Base-by-base conservation (phyloP, 805 yeast genomes). In the Yarrowia phangngaensis region DNA sequence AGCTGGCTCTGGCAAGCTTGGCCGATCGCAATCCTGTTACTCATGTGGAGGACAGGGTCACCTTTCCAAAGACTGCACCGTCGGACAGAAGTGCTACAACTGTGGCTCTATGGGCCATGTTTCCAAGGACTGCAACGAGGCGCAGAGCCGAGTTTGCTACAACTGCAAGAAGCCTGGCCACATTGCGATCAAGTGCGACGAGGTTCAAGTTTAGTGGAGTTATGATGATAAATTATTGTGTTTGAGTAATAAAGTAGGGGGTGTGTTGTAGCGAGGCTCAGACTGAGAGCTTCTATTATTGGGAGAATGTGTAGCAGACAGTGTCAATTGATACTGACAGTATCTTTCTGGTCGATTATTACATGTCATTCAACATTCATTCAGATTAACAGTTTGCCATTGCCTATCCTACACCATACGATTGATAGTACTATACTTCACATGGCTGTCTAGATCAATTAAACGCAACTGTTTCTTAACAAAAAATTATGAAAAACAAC, bases 71-170 rank as follows among this genome's bases (percentile, higher is more conserved):
- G 83, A 79, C 65, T 88, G 97, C 72, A 74, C 83, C 56, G 78
- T 79, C 57, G 78, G 79, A 66, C 88, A 87, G 69, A 92, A 87
- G 70, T 88, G 97, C 70, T 88, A 84, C 81, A 83, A 83, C 68
- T 88, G 97, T 70, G 94, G 94, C 61, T 86, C 83, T 66, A 76
- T 82, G 53, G 96, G 96, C 53, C 97, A 88, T 63, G 81, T 88
- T 60, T 80, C 92, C 55, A 84, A 79, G 68, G 95, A 84, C 57
- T 87, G 96, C 70, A 67, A 76, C 53, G 73, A 75, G 61, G 75
- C 75, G 56, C 72, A 66, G 53, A 66, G 73, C 56, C 79, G 78
- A 66, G 73, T 80, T 53, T 82, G 88, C 70, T 82, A 80, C 77
- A 75, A 72, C 66, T 82, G 88, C 70, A 82, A 83, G 60, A 72